phyloP scores from a whole-genome alignment of 371 early-diverging fungal genomes.

The Mortierella sp. region DNA sequence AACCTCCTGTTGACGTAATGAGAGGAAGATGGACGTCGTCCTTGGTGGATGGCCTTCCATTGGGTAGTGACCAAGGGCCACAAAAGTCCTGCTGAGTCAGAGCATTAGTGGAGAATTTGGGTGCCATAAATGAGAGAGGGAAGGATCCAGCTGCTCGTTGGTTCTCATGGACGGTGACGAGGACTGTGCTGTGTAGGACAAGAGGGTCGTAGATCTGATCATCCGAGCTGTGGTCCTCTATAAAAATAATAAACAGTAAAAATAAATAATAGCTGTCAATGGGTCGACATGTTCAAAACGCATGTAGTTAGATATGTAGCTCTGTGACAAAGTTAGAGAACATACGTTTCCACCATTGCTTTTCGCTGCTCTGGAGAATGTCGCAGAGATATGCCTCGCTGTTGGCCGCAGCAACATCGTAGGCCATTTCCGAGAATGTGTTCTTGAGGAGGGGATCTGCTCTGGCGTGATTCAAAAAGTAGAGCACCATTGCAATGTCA shows the following conservation, averaged over 20 bases:
- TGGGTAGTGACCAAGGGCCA: slow-evolving; percentile 73
- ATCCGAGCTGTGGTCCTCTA: slow-evolving; percentile 54
- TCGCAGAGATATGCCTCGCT: slow-evolving; percentile 76
- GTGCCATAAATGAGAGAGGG: slow-evolving; percentile 60
- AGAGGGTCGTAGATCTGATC: slow-evolving; percentile 65
- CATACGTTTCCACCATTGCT: slow-evolving; percentile 60
- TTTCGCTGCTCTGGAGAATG: slow-evolving; percentile 73
- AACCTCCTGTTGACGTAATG: slow-evolving; percentile 20
- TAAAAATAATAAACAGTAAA: slow-evolving; percentile 12
- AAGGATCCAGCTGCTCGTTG: slow-evolving; percentile 71
- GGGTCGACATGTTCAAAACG: not conserved
- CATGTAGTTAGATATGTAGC: not conserved
- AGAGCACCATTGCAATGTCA: slow-evolving; percentile 73
- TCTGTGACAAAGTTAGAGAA: not conserved
- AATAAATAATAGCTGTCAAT: not conserved
- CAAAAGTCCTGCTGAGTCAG: slow-evolving; percentile 66
- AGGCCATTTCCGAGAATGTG: slow-evolving; percentile 81
- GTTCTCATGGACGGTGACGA: slow-evolving; percentile 77
- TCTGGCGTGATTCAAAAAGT: slow-evolving; percentile 70
- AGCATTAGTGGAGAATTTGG: slow-evolving; percentile 65
- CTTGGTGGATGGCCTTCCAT: slow-evolving; percentile 65
- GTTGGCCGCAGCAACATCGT: slow-evolving; percentile 82
- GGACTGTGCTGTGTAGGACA: slow-evolving; percentile 72
- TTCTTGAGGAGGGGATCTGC: slow-evolving; percentile 80
- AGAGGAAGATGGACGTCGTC: slow-evolving; percentile 69